Conservation (phyloP, 768 basidiomycete genomes). For the Rhodotorula babjevae region DNA sequence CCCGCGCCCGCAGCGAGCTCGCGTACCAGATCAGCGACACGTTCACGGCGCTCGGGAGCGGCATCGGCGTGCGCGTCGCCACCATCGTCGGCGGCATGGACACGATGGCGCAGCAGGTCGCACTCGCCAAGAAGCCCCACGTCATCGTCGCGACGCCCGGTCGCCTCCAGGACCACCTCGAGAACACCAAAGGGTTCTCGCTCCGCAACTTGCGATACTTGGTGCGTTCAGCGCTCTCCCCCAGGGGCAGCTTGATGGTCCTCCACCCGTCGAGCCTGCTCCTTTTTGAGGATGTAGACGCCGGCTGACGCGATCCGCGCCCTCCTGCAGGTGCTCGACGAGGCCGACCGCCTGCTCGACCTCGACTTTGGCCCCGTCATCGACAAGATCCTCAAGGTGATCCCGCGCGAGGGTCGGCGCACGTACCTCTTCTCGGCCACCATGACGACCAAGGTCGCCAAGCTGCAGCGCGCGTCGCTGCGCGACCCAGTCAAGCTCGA, state of each 20-base stretch:
- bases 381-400: constrained; percentile 90
- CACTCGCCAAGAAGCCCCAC: constrained; percentile 88
- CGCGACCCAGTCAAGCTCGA: constrained; percentile 89
- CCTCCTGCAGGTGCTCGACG: constrained; percentile 75
- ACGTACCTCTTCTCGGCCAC: constrained; percentile 98
- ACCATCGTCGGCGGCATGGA: constrained; percentile 96
- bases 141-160: constrained; percentile 94
- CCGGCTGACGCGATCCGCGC: neutral
- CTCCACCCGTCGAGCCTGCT: no score
- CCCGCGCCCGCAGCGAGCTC: constrained; percentile 59
- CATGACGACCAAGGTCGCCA: constrained; percentile 97
- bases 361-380: constrained; percentile 94
- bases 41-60: constrained; percentile 82
- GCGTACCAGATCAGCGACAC: constrained; percentile 98
- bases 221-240: constrained; percentile 50
- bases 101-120: constrained; percentile 81
- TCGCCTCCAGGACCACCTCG: constrained; percentile 83
- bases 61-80: constrained; percentile 84
- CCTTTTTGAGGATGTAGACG: no score
- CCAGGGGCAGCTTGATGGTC: neutral
- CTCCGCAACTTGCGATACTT: constrained; percentile 78
- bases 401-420: constrained; percentile 78
- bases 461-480: constrained; percentile 88
- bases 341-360: constrained; percentile 90
- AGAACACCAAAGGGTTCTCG: constrained; percentile 95